phyloP scores from a whole-genome alignment of 1,284 basidiomycete genomes.

The Mycosarcoma mackinlayi region DNA sequence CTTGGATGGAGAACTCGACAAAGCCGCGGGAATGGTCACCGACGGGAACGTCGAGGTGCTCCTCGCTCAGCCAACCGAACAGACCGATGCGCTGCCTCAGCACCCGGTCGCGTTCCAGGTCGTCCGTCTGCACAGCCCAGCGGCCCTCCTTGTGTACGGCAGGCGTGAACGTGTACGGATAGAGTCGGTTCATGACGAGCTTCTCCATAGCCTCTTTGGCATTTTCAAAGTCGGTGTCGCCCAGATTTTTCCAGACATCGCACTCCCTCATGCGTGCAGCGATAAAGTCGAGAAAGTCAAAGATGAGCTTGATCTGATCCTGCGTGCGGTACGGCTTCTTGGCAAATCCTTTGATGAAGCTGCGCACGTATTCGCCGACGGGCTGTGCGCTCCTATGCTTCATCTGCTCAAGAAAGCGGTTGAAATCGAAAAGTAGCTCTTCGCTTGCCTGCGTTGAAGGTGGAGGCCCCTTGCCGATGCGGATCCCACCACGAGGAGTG shows the following conservation, averaged over 20 bases:
- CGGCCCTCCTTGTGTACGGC: conserved; percentile 64
- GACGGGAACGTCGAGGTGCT: conserved; percentile 78
- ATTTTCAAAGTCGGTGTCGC: conserved; percentile 90
- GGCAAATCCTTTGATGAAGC: conserved; percentile 67
- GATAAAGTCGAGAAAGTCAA: conserved; percentile 68
- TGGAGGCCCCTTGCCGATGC: conserved; percentile 60
- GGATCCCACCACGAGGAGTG: conserved; percentile 27
- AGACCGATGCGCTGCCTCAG: conserved; percentile 89
- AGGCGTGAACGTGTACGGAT: conserved; percentile 70
- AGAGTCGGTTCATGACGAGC: conserved; percentile 96
- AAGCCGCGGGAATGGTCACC: conserved; percentile 76
- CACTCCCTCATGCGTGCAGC: conserved; percentile 62
- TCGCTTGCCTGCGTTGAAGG: conserved; percentile 51
- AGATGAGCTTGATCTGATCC: conserved; percentile 68
- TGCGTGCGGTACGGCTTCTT: conserved; percentile 66
- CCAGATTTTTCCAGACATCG: conserved; percentile 63
- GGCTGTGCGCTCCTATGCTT: conserved; percentile 63
- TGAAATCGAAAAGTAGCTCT: conserved; percentile 67
- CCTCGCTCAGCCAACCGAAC: conserved; percentile 88
- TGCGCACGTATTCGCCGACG: conserved; percentile 66
- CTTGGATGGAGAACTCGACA: conserved; percentile 89
- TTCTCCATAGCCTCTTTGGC: conserved; percentile 99
- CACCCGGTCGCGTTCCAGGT: conserved; percentile 91
- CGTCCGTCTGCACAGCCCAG: conserved; percentile 77
- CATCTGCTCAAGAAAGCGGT: conserved; percentile 68